Conservation (phyloP, 495 filamentous ascomycete species). For the Cetradonia linearis region DNA sequence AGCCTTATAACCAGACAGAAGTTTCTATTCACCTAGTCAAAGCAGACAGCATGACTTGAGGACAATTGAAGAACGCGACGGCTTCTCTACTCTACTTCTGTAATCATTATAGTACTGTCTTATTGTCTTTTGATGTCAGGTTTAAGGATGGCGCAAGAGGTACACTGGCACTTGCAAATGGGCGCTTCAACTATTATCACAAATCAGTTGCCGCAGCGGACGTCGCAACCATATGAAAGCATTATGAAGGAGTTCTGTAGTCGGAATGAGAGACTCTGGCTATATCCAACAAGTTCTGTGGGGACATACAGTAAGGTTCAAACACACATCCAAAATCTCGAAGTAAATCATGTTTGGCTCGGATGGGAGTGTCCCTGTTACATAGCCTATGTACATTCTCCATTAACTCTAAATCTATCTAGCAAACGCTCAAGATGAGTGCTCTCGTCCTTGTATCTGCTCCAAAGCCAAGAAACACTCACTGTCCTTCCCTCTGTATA, state of each 20-base stretch:
- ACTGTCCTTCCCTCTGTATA: background rate
- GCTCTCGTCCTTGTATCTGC: background rate
- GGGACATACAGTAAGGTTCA: too few species aligned
- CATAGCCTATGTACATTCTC: too few species aligned
- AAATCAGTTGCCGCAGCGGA: too few species aligned
- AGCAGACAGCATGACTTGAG: background rate
- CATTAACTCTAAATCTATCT: too few species aligned
- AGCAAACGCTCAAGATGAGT: background rate
- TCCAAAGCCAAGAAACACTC: background rate
- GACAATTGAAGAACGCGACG: background rate
- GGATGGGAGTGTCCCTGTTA: too few species aligned
- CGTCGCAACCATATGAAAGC: background rate
- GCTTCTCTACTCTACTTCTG: background rate
- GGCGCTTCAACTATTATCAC: background rate
- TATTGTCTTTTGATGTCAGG: background rate
- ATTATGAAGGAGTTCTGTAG: background rate
- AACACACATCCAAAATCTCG: too few species aligned
- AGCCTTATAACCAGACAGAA: background rate
- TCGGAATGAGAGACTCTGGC: too few species aligned
- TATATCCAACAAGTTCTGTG: too few species aligned
- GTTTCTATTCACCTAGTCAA: background rate
- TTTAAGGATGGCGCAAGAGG: accelerated
- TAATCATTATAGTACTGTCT: background rate
- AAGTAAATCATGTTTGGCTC: too few species aligned
- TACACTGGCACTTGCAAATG: background rate